A percentile compares a stretch with the other conserved stretches of the same genome.
Evolutionary conservation across 2,329 filamentous ascomycete species (phyloP).

Genomic region (Pyrenophora tritici-repentis): DNA sequence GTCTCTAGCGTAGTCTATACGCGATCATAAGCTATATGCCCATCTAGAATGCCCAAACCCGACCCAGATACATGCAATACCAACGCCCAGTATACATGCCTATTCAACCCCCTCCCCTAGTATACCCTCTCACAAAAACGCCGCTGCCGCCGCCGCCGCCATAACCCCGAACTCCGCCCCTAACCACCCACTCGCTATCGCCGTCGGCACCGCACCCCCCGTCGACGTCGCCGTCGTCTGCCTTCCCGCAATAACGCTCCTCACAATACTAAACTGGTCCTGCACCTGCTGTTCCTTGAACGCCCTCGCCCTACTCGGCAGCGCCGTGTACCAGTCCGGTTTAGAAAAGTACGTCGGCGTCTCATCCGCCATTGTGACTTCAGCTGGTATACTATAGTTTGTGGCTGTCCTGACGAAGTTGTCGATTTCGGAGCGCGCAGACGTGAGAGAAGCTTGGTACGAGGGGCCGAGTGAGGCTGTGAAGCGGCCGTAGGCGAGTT

Average conservation of each 20-base stretch:
- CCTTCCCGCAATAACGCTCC: conserved; percentile 25
- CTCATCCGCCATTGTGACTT: conserved; percentile 27
- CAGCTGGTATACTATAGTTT: conserved; percentile 35
- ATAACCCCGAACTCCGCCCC: conserved; percentile 32
- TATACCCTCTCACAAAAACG: conserved; percentile 26
- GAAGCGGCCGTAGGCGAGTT: conserved; percentile 29
- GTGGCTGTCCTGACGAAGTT: conserved; percentile 29
- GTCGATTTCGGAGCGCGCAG: conserved; percentile 33
- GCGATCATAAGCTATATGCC: too few relatives aligned
- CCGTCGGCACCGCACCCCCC: conserved; percentile 26
- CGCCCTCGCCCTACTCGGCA: conserved; percentile 30
- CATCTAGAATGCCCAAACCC: too few relatives aligned
- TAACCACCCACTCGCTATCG: conserved; percentile 22
- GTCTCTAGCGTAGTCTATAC: neutral
- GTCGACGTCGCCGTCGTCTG: conserved; percentile 22
- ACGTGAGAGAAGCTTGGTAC: conserved; percentile 35
- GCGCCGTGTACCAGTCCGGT: conserved; percentile 38
- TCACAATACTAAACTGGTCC: conserved; percentile 39
- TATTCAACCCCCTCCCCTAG: neutral
- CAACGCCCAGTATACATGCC: neutral
- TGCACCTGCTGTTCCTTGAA: conserved; percentile 41
- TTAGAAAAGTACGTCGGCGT: conserved; percentile 30
- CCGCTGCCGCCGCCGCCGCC: conserved; percentile 36
- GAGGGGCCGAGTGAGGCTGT: conserved; percentile 25
- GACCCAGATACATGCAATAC: neutral